Evolutionary conservation across 352 stramenopile genomes (phyloP).

Genomic region (Pilasporangium apinafurcum): DNA sequence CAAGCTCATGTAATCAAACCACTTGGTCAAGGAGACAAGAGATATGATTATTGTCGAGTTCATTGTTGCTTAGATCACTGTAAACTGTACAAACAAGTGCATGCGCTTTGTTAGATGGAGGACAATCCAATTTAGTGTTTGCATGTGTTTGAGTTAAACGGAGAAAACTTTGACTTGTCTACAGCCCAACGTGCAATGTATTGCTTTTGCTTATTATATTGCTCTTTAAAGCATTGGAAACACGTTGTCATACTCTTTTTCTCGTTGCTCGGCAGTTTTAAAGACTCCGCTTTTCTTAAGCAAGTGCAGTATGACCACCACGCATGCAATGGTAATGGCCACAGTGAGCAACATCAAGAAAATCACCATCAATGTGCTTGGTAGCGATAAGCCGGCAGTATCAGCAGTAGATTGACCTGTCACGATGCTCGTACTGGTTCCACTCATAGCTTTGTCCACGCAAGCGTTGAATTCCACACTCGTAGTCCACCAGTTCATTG

Average conservation of each 20-base stretch:
- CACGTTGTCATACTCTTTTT: constrained; percentile 36
- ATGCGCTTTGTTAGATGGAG: too few species aligned
- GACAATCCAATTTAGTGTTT: too few species aligned
- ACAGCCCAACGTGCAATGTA: not conserved
- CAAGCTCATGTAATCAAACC: constrained; percentile 68
- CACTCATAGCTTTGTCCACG: constrained; percentile 19
- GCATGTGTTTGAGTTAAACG: not conserved
- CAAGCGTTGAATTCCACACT: constrained; percentile 63
- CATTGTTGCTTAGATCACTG: too few species aligned
- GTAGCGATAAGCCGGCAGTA: too few species aligned
- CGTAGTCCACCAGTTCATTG: constrained; percentile 78
- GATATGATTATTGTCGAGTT: too few species aligned
- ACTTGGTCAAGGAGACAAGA: not conserved
- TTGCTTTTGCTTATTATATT: not conserved
- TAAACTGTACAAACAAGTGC: too few species aligned
- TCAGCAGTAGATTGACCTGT: too few species aligned
- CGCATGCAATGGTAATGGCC: constrained; percentile 18
- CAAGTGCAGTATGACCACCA: constrained; percentile 22
- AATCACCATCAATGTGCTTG: constrained; percentile 36
- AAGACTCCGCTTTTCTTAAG: constrained; percentile 34
- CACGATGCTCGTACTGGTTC: not conserved
- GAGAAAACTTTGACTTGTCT: not conserved
- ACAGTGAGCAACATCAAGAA: constrained; percentile 38
- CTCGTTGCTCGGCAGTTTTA: constrained; percentile 18
- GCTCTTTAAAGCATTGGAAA: constrained; percentile 39